Evolutionary conservation across 2,329 filamentous ascomycete species (phyloP), one percentile per base, ranked within the genome.

Genomic region (Onygena corvina): DNA sequence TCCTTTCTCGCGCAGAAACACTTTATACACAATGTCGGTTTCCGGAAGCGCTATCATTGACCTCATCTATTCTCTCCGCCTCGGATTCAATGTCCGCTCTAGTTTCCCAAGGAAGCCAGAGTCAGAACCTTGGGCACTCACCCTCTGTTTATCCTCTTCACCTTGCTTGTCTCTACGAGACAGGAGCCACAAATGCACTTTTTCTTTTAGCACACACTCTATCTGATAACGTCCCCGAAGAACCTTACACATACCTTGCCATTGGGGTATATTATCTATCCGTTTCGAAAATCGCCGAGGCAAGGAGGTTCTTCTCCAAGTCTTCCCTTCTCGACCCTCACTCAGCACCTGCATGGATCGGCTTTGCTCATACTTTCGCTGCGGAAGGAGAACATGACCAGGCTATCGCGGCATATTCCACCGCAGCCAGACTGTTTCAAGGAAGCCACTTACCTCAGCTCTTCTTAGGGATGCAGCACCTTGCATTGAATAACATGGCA

Each of bases 321-420:
- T 86, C 93, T 3, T 94, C 86, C 56, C 84, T 96, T 73, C 90
- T 98, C 82, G 89, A 98, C 61, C 86, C 90, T 4, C 90, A 96
- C 68, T 98, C 94, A 59, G 90, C 90, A 0, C 86, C 92, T 1
- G 92, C 92, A 2, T 98, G 92, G 92, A 96, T 98, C 56, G 92
- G 93, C 1, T 98, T 98, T 62, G 92, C 92, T 1, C 93, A 98
- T 65, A 98, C 92, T 0, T 98, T 98, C 64, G 92, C 92, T 1
- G 89, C 88, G 8, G 92, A 98, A 65, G 92, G 92, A 47, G 92
- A 98, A 66, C 89, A 96, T 65, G 92, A 98, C 64, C 92, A 98
- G 68, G 92, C 92, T 44, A 95, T 98, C 54, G 93, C 89, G 6
- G 92, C 93, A 0, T 98, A 98, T 69, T 94, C 86, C 25, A 98